These are phyloP conservation scores for Acmispon strigosus DNA, from an alignment of 306 rosid genomes.

Conservation along the genomic window DNA sequence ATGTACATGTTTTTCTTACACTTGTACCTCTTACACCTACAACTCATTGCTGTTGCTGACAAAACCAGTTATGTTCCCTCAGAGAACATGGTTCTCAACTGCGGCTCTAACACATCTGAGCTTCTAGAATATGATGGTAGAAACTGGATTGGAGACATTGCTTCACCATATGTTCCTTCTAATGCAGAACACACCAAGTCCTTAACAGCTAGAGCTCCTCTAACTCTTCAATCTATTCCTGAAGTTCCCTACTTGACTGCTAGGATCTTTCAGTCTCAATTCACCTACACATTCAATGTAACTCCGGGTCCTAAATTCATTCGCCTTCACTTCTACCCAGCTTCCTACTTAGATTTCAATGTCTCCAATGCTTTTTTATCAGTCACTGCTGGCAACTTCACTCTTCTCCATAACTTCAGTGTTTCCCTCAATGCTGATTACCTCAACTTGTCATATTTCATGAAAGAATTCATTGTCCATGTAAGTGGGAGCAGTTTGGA, in stretches of 20 bases:
- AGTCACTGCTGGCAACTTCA: conserved; percentile 23
- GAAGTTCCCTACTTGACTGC: conserved; percentile 32
- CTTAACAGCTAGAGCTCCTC: background rate
- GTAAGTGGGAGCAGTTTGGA: conserved; percentile 19
- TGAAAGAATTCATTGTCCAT: conserved; percentile 32
- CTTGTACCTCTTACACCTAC: background rate
- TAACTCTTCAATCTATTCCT: background rate
- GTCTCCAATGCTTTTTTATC: conserved; percentile 26
- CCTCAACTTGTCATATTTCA: conserved; percentile 16
- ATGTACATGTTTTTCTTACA: background rate
- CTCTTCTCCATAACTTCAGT: conserved; percentile 37
- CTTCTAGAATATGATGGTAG: conserved; percentile 19
- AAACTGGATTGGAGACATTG: conserved; percentile 27
- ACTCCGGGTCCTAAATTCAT: conserved; percentile 39
- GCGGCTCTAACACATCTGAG: conserved; percentile 20
- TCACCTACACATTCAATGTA: conserved; percentile 30
- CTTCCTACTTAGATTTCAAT: conserved; percentile 14
- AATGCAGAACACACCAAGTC: conserved; percentile 17
- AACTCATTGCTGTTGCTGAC: conserved; percentile 1
- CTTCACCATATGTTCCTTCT: conserved; percentile 11
- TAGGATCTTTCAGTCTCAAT: conserved; percentile 26
- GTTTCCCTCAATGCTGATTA: conserved; percentile 33
- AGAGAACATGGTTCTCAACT: conserved; percentile 29
- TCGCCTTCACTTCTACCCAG: conserved; percentile 35
- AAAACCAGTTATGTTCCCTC: conserved; percentile 4